These are phyloP conservation scores for Odonthalia washingtoniensis DNA, from an alignment of 31 red algal genomes.

Conservation along the genomic window DNA sequence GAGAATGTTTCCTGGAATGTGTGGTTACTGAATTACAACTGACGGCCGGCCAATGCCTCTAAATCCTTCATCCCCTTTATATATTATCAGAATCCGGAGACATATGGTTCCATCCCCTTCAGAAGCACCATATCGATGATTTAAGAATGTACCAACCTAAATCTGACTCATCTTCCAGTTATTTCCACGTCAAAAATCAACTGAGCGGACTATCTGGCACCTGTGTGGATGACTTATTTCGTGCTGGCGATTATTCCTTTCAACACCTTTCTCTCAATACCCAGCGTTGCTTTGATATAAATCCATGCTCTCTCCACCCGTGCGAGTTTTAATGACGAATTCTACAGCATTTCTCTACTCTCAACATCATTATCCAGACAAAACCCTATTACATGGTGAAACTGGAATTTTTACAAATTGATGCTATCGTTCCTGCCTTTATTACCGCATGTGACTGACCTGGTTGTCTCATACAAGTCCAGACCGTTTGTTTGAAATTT, in stretches of 20 bases:
- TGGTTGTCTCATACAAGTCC: conserved; percentile 37
- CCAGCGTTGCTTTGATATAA: not conserved
- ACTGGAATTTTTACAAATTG: conserved; percentile 27
- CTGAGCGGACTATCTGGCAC: conserved; percentile 24
- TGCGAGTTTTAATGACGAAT: not conserved
- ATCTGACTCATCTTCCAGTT: conserved; percentile 47
- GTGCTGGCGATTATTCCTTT: too few species aligned
- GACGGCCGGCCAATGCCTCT: conserved; percentile 24
- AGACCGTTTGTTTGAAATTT: conserved; percentile 42
- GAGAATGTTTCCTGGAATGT: conserved; percentile 39
- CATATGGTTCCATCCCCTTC: conserved; percentile 31
- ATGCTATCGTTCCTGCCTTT: not conserved
- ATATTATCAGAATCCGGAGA: too few species aligned
- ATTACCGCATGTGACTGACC: conserved; percentile 36
- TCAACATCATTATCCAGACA: not conserved
- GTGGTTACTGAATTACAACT: conserved; percentile 24
- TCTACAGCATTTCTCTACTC: not conserved
- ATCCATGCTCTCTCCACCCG: not conserved
- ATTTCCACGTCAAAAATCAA: not conserved
- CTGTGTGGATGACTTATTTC: too few species aligned
- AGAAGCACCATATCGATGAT: conserved; percentile 28
- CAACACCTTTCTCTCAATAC: not conserved
- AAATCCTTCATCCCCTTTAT: conserved; percentile 45
- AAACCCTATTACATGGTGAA: not conserved
- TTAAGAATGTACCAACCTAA: conserved; percentile 2